Percentiles rank a stretch among this genome's conserved stretches.
phyloP scores from a whole-genome alignment of 176 grass and related monocot species.

The Themeda triandra region DNA sequence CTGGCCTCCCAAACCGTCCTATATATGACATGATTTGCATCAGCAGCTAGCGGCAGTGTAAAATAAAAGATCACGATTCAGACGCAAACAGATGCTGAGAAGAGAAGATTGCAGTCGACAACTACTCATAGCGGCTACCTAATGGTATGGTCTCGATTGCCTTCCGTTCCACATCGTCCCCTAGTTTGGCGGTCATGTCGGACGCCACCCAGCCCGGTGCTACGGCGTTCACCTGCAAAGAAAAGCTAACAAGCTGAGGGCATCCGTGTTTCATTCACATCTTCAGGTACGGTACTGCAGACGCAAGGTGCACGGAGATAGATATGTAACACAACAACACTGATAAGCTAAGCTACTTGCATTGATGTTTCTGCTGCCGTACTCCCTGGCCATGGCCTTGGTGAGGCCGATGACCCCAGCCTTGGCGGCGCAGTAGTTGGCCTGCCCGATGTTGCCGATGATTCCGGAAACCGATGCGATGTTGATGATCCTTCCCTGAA shows the following conservation, averaged over 20 bases:
- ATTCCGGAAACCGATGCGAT: slow-evolving; percentile 89
- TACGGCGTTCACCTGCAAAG: slow-evolving; percentile 70
- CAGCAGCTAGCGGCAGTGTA: not conserved
- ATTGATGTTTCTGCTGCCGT: slow-evolving; percentile 91
- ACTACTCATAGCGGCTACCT: slow-evolving; percentile 22
- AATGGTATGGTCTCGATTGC: slow-evolving; percentile 74
- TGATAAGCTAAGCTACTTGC: slow-evolving; percentile 25
- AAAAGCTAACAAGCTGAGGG: not conserved
- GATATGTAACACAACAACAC: no score
- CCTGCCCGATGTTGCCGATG: slow-evolving; percentile 75
- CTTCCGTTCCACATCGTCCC: slow-evolving; percentile 71
- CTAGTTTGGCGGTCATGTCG: slow-evolving; percentile 77
- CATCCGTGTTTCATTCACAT: no score
- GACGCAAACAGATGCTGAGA: not conserved
- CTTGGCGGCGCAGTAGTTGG: slow-evolving; percentile 93
- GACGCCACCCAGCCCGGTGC: slow-evolving; percentile 86
- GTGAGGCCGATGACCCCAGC: slow-evolving; percentile 92
- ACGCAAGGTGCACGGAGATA: not conserved
- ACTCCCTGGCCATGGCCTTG: slow-evolving; percentile 88
- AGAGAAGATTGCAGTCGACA: not conserved
- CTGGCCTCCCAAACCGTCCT: slow-evolving; percentile 62
- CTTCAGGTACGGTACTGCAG: not conserved
- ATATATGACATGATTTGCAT: slow-evolving; percentile 4
- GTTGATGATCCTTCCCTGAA: slow-evolving; percentile 84
- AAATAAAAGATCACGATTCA: not conserved